These are phyloP conservation scores for Aleurites moluccanus DNA, from an alignment of 441 rosid species.

Conservation along the genomic window DNA sequence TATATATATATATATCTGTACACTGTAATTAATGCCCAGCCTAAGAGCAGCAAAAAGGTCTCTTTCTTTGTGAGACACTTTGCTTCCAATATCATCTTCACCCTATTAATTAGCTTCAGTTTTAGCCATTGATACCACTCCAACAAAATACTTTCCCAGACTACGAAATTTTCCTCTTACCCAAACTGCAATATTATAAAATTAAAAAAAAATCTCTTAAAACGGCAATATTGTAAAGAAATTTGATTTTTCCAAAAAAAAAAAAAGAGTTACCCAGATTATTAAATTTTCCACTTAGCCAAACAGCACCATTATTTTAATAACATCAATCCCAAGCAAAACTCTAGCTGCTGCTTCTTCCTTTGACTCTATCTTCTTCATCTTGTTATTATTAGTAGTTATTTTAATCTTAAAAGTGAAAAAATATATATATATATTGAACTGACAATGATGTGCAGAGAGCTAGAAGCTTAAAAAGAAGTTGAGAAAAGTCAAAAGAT, in stretches of 20 bases:
- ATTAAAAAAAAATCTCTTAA: not conserved
- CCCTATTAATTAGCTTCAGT: conserved; percentile 43
- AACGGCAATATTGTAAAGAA: not conserved
- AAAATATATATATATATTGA: not conserved
- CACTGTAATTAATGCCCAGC: conserved; percentile 40
- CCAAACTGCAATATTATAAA: conserved; percentile 20
- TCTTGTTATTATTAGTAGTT: not conserved
- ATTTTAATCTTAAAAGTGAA: not conserved
- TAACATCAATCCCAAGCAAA: conserved; percentile 25
- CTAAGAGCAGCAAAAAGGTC: conserved; percentile 27
- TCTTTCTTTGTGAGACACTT: not conserved
- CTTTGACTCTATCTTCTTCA: not conserved
- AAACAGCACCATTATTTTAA: not conserved
- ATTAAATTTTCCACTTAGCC: conserved; percentile 21
- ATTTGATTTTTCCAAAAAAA: not conserved
- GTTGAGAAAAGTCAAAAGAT: not conserved
- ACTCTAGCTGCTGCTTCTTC: not conserved
- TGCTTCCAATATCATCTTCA: conserved; percentile 8
- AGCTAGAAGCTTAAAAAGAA: not conserved
- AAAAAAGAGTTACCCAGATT: not conserved
- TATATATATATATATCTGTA: too few relatives aligned
- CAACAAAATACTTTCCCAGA: conserved; percentile 3
- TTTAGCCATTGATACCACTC: conserved; percentile 41
- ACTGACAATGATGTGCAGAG: conserved; percentile 34
- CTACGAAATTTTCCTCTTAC: conserved; percentile 16